Evolutionary conservation across 139 green algal genomes (phyloP).

Genomic region (Chloropicon primus): DNA sequence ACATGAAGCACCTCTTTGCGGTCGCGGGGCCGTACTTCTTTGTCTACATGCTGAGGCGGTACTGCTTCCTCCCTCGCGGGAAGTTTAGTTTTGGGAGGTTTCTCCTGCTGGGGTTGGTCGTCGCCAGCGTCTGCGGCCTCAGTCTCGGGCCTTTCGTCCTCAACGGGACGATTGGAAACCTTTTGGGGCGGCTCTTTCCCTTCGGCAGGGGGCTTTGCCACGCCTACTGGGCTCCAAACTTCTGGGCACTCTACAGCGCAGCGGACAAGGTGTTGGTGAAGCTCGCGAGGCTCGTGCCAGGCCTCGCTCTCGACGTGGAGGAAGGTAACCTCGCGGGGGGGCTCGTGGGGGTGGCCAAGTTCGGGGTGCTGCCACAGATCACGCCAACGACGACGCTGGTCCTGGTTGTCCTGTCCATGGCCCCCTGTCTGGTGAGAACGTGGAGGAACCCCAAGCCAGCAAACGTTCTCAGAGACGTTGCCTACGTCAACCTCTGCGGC

Average conservation of each 20-base stretch:
- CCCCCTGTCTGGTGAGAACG: slow-evolving; percentile 41
- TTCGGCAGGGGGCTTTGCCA: slow-evolving; percentile 80
- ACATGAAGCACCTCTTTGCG: slow-evolving; percentile 88
- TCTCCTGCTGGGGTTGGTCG: slow-evolving; percentile 21
- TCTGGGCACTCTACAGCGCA: slow-evolving; percentile 77
- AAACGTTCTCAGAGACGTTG: slow-evolving; percentile 6
- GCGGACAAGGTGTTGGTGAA: slow-evolving; percentile 47
- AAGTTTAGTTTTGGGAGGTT: slow-evolving; percentile 16
- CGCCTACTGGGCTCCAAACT: slow-evolving; percentile 92
- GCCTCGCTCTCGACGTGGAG: slow-evolving; percentile 2
- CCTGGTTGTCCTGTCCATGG: slow-evolving; percentile 42
- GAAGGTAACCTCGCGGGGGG: slow-evolving; percentile 33
- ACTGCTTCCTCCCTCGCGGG: slow-evolving; percentile 24
- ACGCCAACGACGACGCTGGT: slow-evolving; percentile 10
- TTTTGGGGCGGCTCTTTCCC: slow-evolving; percentile 69
- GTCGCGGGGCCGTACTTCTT: slow-evolving; percentile 66
- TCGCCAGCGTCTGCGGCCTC: slow-evolving; percentile 33
- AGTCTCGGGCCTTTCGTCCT: slow-evolving; percentile 62
- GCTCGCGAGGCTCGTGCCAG: slow-evolving; percentile 19
- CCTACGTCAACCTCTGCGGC: slow-evolving; percentile 39
- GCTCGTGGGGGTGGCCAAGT: slow-evolving; percentile 43
- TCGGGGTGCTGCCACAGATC: slow-evolving; percentile 68
- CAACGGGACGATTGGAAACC: slow-evolving; percentile 38
- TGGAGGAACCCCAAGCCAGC: slow-evolving; percentile 25
- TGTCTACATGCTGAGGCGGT: slow-evolving; percentile 53